phyloP scores from a whole-genome alignment of 495 filamentous ascomycete species.

The Trichoderma virens region DNA sequence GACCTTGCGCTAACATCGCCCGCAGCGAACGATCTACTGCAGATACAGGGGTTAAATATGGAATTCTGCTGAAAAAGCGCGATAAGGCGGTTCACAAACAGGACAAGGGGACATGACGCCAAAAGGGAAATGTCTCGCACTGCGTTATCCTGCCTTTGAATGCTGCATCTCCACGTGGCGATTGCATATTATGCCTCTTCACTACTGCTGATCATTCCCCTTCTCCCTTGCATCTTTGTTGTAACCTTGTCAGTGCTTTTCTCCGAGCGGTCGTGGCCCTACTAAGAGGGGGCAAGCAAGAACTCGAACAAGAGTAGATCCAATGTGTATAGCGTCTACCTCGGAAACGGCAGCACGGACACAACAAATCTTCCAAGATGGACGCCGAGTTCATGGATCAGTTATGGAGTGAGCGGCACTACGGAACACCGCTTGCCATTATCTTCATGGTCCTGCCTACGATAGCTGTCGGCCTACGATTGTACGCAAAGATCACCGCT shows the following conservation, averaged over 20 bases:
- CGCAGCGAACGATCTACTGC: neutral
- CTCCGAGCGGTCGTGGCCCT: neutral
- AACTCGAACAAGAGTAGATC: neutral
- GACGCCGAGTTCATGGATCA: slow-evolving; percentile 7
- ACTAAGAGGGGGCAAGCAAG: neutral
- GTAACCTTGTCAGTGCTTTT: neutral
- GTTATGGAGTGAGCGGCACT: slow-evolving; percentile 9
- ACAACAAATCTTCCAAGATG: slow-evolving; percentile 1
- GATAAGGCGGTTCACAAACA: neutral
- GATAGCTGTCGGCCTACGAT: slow-evolving; percentile 6
- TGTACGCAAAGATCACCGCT: slow-evolving; percentile 10
- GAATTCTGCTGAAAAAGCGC: neutral
- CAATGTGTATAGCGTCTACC: neutral
- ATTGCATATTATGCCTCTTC: slow-evolving; percentile 6
- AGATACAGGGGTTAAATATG: neutral
- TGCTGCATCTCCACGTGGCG: neutral
- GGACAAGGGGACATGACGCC: neutral
- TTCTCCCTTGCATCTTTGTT: neutral
- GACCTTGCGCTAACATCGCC: neutral
- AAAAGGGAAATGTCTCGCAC: slow-evolving; percentile 1
- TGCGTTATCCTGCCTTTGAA: neutral
- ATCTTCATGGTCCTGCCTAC: slow-evolving; percentile 11
- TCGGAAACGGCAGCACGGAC: neutral
- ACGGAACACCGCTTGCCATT: slow-evolving; percentile 11
- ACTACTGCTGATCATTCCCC: neutral